These are phyloP conservation scores for Carex sylvatica DNA, from an alignment of 202 grass and related monocot genomes.

Conservation along the genomic window DNA sequence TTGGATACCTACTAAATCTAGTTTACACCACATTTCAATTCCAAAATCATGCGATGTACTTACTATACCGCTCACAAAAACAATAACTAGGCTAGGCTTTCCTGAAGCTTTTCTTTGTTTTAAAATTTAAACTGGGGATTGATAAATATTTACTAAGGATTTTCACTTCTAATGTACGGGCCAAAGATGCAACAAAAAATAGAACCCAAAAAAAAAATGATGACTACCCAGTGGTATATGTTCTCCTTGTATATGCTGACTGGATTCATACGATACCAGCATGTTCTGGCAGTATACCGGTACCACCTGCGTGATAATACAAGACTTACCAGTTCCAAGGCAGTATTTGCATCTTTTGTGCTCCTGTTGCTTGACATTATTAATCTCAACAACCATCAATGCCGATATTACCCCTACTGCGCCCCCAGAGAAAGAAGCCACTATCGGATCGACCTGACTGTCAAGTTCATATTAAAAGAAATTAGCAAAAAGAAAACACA, in stretches of 20 bases:
- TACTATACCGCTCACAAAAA: neutral
- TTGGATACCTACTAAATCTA: neutral
- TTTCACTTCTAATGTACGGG: neutral
- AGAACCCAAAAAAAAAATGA: neutral
- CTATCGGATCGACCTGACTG: constrained; percentile 96
- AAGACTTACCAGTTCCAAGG: constrained; percentile 83
- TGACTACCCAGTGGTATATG: neutral
- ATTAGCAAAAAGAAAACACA: constrained; percentile 28
- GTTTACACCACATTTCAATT: neutral
- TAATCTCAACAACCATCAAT: constrained; percentile 98
- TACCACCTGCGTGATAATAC: neutral
- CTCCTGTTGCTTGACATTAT: constrained; percentile 99
- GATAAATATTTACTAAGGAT: neutral
- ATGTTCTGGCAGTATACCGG: neutral
- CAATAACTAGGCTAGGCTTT: neutral
- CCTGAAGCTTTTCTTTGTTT: neutral
- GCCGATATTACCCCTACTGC: constrained; percentile 97
- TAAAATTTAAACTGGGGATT: neutral
- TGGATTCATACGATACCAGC: neutral
- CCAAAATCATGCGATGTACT: neutral
- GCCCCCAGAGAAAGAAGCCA: constrained; percentile 95
- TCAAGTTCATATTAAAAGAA: constrained; percentile 8
- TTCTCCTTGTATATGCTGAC: neutral
- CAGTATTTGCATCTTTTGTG: constrained; percentile 96
- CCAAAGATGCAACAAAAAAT: neutral